These are phyloP conservation scores for Castanea crenata DNA, from an alignment of 306 rosid genomes.

Conservation along the genomic window DNA sequence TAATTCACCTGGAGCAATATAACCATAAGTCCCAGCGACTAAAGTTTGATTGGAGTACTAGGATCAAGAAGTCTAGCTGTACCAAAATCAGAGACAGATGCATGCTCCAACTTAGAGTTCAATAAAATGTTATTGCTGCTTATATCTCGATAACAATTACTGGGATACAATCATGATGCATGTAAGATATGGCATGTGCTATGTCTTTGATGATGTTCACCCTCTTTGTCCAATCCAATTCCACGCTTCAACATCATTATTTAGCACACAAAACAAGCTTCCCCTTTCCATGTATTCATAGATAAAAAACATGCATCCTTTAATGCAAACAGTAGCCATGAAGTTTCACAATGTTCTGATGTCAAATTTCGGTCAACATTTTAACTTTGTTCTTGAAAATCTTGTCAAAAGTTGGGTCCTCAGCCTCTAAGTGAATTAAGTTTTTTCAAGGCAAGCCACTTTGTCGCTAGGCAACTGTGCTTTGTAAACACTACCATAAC, in stretches of 20 bases:
- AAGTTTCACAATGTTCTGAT: slow-evolving; percentile 15
- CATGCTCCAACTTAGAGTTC: not conserved
- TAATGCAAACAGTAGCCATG: slow-evolving; percentile 22
- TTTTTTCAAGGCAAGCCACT: slow-evolving; percentile 19
- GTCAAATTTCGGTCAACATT: not conserved
- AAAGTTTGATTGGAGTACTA: slow-evolving; percentile 16
- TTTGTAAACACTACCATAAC: slow-evolving; percentile 1
- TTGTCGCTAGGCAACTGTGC: slow-evolving; percentile 9
- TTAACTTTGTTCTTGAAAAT: slow-evolving; percentile 12
- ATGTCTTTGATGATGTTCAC: slow-evolving; percentile 2
- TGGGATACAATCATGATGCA: slow-evolving; percentile 23
- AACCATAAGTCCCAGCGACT: slow-evolving; percentile 1
- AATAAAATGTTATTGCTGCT: not conserved
- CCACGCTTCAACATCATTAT: slow-evolving; percentile 3
- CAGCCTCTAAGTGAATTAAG: not conserved
- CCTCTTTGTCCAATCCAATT: slow-evolving; percentile 16
- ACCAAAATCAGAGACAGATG: slow-evolving; percentile 16
- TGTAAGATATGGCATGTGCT: slow-evolving; percentile 10
- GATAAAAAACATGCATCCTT: slow-evolving; percentile 8
- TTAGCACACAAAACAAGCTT: slow-evolving; percentile 4
- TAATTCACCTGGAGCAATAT: slow-evolving; percentile 20
- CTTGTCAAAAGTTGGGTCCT: not conserved
- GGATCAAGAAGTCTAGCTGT: slow-evolving; percentile 15
- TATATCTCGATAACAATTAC: slow-evolving; percentile 14
- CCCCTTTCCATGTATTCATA: slow-evolving; percentile 28